phyloP scores from a whole-genome alignment of 73 alveolate genomes.

The Effrenium voratum region DNA sequence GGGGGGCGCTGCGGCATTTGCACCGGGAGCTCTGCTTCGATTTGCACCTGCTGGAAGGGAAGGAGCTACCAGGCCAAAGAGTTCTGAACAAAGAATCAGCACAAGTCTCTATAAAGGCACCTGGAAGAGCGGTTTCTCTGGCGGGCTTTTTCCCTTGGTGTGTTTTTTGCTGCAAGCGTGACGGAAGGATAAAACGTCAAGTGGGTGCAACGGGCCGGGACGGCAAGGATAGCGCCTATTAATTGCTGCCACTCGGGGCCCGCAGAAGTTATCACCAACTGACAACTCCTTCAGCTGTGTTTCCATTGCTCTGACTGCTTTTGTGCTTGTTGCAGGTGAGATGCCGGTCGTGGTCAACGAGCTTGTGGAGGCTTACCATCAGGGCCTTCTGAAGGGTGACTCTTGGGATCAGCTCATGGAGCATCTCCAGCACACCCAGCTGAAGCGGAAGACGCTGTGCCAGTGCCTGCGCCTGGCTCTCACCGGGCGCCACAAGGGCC shows the following conservation, averaged over 20 bases:
- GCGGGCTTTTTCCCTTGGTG: too few species aligned
- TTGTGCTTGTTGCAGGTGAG: constrained; percentile 21
- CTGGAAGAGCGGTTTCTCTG: too few species aligned
- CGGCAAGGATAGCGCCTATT: too few species aligned
- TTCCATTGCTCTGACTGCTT: too few species aligned
- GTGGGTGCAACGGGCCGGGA: too few species aligned
- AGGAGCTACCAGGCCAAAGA: background rate
- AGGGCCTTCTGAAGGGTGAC: constrained; percentile 9
- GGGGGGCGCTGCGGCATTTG: constrained; percentile 85
- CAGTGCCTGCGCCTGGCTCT: constrained; percentile 70
- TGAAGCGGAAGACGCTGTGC: constrained; percentile 64
- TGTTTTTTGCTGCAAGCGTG: too few species aligned
- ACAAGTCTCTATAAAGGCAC: too few species aligned
- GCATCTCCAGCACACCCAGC: background rate
- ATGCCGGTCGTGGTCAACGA: constrained; percentile 27
- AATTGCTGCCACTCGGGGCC: too few species aligned
- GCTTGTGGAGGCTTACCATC: constrained; percentile 24
- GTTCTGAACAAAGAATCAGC: too few species aligned
- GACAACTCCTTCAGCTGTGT: too few species aligned
- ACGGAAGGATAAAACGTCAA: too few species aligned
- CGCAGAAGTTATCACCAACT: too few species aligned
- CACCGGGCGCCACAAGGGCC: background rate
- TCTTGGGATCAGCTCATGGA: background rate
- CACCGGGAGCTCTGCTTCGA: constrained; percentile 49
- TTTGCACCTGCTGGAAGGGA: background rate